Conservation (phyloP, 192 early-diverging fungal genomes). For the Phycomyces blakesleeanus region DNA sequence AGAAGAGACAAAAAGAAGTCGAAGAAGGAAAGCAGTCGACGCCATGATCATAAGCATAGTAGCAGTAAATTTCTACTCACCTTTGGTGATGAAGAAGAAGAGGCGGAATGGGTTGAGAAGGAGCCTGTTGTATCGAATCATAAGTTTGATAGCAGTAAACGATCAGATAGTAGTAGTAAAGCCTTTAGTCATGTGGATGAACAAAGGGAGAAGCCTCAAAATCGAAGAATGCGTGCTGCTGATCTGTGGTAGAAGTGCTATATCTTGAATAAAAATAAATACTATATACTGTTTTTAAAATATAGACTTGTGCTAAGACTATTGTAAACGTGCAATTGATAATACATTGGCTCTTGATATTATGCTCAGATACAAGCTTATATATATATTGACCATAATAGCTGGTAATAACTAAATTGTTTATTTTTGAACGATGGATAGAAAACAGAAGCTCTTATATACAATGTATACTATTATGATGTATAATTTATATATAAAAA, state of each 20-base stretch:
- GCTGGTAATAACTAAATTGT: too few species aligned
- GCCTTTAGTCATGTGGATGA: neutral
- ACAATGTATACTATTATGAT: too few species aligned
- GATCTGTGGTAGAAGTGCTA: constrained; percentile 9
- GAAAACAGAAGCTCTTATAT: too few species aligned
- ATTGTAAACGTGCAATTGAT: too few species aligned
- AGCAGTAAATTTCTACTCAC: neutral
- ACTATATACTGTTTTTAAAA: neutral
- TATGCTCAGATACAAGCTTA: too few species aligned
- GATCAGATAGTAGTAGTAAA: neutral
- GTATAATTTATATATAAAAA: neutral
- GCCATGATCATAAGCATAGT: neutral
- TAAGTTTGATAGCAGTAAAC: neutral
- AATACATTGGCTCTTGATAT: too few species aligned
- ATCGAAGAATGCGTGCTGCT: constrained; percentile 2
- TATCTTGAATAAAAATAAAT: neutral
- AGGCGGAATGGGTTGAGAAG: constrained; percentile 19
- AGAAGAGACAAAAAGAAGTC: constrained; percentile 1
- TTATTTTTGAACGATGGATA: too few species aligned
- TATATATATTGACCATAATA: too few species aligned
- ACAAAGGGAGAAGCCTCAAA: neutral
- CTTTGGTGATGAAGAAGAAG: neutral
- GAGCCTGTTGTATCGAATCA: constrained; percentile 4
- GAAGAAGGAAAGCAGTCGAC: constrained; percentile 3
- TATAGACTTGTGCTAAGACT: too few species aligned